phyloP scores from a whole-genome alignment of 345 rosid genomes.

The Eucalyptus erythrocorys region DNA sequence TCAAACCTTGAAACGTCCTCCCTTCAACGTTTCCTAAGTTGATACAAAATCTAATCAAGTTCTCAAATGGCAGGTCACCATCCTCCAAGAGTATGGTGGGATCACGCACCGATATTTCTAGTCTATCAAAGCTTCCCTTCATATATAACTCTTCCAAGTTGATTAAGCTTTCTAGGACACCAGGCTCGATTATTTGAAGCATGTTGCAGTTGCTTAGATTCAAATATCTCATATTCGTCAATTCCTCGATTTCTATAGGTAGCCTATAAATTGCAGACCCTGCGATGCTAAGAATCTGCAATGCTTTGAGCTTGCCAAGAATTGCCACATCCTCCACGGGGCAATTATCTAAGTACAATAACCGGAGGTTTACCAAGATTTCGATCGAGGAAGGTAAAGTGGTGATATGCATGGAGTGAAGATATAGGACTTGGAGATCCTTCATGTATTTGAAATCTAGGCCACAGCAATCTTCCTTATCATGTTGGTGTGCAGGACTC shows the following conservation, averaged over 20 bases:
- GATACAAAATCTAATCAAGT: accelerated
- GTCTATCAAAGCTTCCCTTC: too few species aligned
- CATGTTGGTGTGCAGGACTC: accelerated
- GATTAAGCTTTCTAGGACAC: accelerated
- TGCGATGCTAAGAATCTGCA: neutral
- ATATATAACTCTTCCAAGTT: too few species aligned
- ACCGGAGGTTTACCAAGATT: neutral
- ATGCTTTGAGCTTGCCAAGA: neutral
- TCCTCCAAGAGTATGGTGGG: too few species aligned
- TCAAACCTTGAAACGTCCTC: neutral
- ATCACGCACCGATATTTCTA: accelerated
- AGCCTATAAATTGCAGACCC: accelerated
- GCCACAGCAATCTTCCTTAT: accelerated
- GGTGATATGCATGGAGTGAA: neutral
- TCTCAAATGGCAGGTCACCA: neutral
- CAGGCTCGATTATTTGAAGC: too few species aligned
- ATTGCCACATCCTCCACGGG: neutral
- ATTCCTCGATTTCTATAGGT: accelerated
- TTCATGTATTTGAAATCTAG: neutral
- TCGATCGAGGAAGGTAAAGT: neutral
- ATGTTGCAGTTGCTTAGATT: too few species aligned
- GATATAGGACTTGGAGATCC: too few species aligned
- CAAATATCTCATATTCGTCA: accelerated
- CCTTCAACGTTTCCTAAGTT: accelerated
- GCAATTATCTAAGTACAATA: neutral